Base-by-base conservation (phyloP, 2,329 filamentous ascomycete species). In the Aureobasidium uvarum region DNA sequence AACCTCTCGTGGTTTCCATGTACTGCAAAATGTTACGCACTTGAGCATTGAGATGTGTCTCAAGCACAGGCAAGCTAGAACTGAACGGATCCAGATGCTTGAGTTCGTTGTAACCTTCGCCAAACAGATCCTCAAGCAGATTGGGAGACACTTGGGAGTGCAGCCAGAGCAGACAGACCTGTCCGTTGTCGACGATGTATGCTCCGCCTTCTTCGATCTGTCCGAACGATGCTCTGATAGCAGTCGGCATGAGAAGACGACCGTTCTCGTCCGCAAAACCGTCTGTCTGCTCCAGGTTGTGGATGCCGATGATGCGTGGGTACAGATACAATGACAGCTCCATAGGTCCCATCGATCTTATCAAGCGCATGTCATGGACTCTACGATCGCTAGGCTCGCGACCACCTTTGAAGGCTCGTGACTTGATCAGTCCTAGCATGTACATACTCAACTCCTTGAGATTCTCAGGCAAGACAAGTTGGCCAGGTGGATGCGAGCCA, bases 361-460 rank as follows among this genome's bases (percentile, higher is more conserved):
- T 84, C 85, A 96, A 88, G 62, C 94, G 88, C 83, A 96, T 88
- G 74, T 97, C 94, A 72, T 98, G 90, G 16, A 96, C 89, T 68
- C 95, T 85, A 68, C 95, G 88, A 77, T 99, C 95, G 11, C 91
- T 92, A 41, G 91, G 90, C 77, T 99, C 95, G 70, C 89, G 88
- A 66, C 94, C 94, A 60, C 91, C 85, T 81, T 98, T 98, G 80
- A 98, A 92, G 2, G 94, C 93, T 66, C 95, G 87, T 65, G 87
- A 93, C 77, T 99, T 99, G 75, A 96, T 80, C 69, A 98, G 81
- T 55, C 90, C 89, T 11, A 99, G 87, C 78, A 96, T 91, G 77
- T 95, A 98, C 92, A 99, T 98, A 72, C 90, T 88, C 72, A 96
- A 93, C 75, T 99, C 95, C 75, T 98, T 98, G 36, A 99, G 84